A percentile compares a stretch with the other conserved stretches of the same genome.
Conservation (phyloP, 495 filamentous ascomycete genomes). For the Trichoderma erinaceum region DNA sequence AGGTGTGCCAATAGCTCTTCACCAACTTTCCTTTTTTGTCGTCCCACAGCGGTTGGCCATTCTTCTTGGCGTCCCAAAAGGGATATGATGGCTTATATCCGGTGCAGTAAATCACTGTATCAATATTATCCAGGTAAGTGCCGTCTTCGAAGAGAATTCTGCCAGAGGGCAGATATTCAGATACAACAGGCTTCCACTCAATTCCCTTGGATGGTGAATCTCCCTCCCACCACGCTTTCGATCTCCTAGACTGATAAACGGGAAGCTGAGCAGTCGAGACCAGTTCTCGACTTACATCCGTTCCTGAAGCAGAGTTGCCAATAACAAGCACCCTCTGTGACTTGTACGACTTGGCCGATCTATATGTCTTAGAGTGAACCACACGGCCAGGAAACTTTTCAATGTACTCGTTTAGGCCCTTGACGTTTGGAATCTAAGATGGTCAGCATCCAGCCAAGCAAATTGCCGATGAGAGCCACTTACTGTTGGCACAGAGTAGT, state of each 20-base stretch:
- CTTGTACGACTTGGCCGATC: slow-evolving; percentile 29
- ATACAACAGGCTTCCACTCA: slow-evolving; percentile 41
- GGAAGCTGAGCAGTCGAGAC: slow-evolving; percentile 29
- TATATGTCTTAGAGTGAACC: slow-evolving; percentile 43
- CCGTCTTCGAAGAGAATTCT: slow-evolving; percentile 41
- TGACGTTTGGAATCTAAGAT: slow-evolving; percentile 35
- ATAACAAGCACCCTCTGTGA: slow-evolving; percentile 37
- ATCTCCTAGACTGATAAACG: slow-evolving; percentile 41
- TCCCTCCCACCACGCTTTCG: slow-evolving; percentile 41
- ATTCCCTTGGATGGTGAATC: slow-evolving; percentile 33
- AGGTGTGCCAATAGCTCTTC: slow-evolving; percentile 40
- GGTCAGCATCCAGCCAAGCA: slow-evolving; percentile 7
- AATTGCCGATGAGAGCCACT: slow-evolving; percentile 16
- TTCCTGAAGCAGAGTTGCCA: slow-evolving; percentile 47
- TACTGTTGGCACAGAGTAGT: slow-evolving; percentile 47
- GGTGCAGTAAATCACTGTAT: slow-evolving; percentile 44
- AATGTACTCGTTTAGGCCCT: slow-evolving; percentile 36
- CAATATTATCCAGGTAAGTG: slow-evolving; percentile 34
- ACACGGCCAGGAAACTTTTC: slow-evolving; percentile 34
- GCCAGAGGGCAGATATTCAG: slow-evolving; percentile 29
- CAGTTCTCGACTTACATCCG: slow-evolving; percentile 39
- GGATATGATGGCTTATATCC: slow-evolving; percentile 44
- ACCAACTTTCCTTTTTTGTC: slow-evolving; percentile 30
- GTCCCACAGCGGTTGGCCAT: slow-evolving; percentile 37
- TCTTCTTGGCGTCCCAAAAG: slow-evolving; percentile 40